Evolutionary conservation across 2,329 filamentous ascomycete genomes (phyloP).

Genomic region (Fusarium sp.): DNA sequence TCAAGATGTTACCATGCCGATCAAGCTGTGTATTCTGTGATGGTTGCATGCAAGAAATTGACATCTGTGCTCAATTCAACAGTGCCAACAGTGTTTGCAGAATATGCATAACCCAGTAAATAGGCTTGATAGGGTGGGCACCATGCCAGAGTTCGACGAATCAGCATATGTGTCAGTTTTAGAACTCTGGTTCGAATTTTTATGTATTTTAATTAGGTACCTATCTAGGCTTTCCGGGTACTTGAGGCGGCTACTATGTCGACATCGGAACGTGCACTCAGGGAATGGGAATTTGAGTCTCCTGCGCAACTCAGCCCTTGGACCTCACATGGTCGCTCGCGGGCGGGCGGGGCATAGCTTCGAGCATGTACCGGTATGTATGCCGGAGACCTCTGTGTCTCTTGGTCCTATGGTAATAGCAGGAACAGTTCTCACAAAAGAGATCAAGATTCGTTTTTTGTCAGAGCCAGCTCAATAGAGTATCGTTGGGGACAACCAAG

Average conservation of each 20-base stretch:
- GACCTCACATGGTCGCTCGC: background rate
- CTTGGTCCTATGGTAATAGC: background rate
- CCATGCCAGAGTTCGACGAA: background rate
- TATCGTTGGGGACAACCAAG: slow-evolving; percentile 18
- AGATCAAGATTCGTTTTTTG: slow-evolving; percentile 15
- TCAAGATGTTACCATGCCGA: slow-evolving; percentile 2
- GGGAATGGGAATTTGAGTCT: slow-evolving; percentile 1
- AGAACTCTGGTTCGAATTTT: background rate
- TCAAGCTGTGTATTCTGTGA: background rate
- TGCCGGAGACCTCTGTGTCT: slow-evolving; percentile 44
- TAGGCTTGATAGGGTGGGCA: too few relatives aligned
- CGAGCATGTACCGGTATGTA: slow-evolving; percentile 16
- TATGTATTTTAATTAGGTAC: too few relatives aligned
- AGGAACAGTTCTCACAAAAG: slow-evolving; percentile 1
- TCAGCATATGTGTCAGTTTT: background rate
- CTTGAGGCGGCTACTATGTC: slow-evolving; percentile 4
- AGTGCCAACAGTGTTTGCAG: slow-evolving; percentile 2
- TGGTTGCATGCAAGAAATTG: slow-evolving; percentile 1
- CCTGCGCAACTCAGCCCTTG: slow-evolving; percentile 4
- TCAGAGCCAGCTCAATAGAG: slow-evolving; percentile 32
- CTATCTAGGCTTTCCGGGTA: background rate
- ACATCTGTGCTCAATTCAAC: background rate
- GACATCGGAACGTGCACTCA: slow-evolving; percentile 18
- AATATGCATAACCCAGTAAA: slow-evolving; percentile 12
- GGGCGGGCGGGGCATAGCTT: slow-evolving; percentile 2